Percentiles rank a stretch among this genome's conserved stretches.
These are phyloP conservation scores for Rhizomucor miehei DNA, from an alignment of 371 early-diverging fungal species.

Conservation along the genomic window DNA sequence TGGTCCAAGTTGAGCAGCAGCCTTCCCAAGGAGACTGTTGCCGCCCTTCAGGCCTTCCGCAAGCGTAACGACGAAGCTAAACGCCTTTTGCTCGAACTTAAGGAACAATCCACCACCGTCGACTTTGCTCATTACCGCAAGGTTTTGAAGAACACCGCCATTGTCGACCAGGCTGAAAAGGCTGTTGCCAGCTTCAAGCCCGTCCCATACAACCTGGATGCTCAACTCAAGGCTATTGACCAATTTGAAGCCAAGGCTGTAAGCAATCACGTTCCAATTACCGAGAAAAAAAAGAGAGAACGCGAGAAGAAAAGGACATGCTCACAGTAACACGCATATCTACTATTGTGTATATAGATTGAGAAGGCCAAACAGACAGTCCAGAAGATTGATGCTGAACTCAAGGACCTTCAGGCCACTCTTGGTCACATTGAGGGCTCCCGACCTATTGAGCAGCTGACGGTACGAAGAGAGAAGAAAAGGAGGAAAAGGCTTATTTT, in stretches of 20 bases:
- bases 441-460: constrained; percentile 92
- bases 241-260: constrained; percentile 90
- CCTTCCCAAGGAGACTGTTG: constrained; percentile 88
- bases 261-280: constrained; percentile 40
- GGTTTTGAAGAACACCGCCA: constrained; percentile 83
- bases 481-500: background rate
- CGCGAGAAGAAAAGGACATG: too few relatives aligned
- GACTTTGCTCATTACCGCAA: constrained; percentile 88
- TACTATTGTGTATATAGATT: constrained; percentile 67
- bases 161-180: constrained; percentile 90
- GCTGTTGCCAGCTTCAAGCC: constrained; percentile 79
- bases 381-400: constrained; percentile 80
- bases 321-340: background rate
- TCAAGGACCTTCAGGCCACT: constrained; percentile 86
- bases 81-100: constrained; percentile 75
- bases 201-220: constrained; percentile 78
- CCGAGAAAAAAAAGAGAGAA: too few relatives aligned
- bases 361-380: constrained; percentile 84
- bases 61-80: constrained; percentile 93
- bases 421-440: constrained; percentile 91
- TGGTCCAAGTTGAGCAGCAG: constrained; percentile 84
- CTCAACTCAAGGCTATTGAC: constrained; percentile 85
- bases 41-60: constrained; percentile 86
- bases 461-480: constrained; percentile 47
- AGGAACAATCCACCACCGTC: constrained; percentile 78